These are phyloP conservation scores for Epichloe uncinata DNA, from an alignment of 2,329 filamentous ascomycete species.

Conservation along the genomic window DNA sequence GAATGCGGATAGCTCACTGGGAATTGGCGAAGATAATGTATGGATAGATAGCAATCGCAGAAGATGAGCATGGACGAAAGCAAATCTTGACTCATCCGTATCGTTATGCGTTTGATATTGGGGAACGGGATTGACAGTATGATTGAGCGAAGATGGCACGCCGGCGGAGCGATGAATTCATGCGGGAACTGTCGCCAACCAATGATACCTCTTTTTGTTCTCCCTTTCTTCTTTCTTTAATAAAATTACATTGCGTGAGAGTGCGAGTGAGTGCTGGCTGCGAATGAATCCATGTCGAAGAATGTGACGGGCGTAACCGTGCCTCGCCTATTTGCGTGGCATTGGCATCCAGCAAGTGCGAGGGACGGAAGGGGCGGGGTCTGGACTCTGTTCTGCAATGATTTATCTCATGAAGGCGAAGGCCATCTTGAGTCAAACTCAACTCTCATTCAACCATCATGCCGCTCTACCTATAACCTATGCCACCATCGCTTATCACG, in stretches of 20 bases:
- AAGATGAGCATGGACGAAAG: neutral
- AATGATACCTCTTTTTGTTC: neutral
- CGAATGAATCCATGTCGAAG: too few species aligned
- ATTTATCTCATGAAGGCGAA: too few species aligned
- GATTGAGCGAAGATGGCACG: neutral
- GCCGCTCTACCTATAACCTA: neutral
- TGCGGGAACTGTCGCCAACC: neutral
- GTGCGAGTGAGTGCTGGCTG: too few species aligned
- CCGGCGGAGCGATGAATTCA: neutral
- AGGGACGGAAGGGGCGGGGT: neutral
- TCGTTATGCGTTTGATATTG: neutral
- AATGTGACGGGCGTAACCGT: too few species aligned
- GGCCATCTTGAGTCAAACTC: too few species aligned
- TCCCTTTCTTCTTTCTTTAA: too few species aligned
- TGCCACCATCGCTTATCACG: neutral
- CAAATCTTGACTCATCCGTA: too few species aligned
- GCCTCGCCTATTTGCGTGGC: too few species aligned
- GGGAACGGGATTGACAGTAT: neutral
- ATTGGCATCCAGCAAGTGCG: too few species aligned
- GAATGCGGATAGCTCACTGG: slow-evolving; percentile 22
- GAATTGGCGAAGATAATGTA: slow-evolving; percentile 27
- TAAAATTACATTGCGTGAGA: neutral
- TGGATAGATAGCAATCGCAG: slow-evolving; percentile 17
- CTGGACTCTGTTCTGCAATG: neutral
- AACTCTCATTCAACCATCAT: neutral